Evolutionary conservation across 2,329 filamentous ascomycete species (phyloP), one percentile per base, ranked within the genome.

Genomic region (Claviceps capensis): DNA sequence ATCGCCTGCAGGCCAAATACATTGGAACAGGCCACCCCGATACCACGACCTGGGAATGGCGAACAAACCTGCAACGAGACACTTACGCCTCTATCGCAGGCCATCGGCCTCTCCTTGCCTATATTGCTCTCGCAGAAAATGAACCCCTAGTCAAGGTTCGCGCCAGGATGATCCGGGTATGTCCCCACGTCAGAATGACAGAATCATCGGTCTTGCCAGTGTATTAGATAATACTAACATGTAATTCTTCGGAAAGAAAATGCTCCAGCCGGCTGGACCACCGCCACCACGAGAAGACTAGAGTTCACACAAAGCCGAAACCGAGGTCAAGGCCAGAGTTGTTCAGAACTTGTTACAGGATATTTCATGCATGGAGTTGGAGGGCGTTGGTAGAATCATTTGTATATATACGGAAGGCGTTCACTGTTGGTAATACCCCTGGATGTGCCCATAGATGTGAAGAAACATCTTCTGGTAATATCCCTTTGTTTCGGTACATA

Each of bases 41-140:
- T 72, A 97, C 91, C 14, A 95, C 89, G 26, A 94, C 88, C 68
- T 93, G 93, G 82, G 93, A 98, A 72, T 98, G 90, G 89, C 85
- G 85, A 49, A 90, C 86, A 54, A 98, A 97, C 72, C 91, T 97
- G 65, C 81, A 89, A 65, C 89, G 93, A 66, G 93, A 98, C 73
- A 94, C 85, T 22, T 90, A 91, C 65, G 81, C 89, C 19, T 89
- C 83, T 56, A 90, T 95, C 62, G 79, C 93, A 57, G 93, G 93
- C 19, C 93, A 98, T 66, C 86, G 89, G 16, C 86, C 89, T 7
- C 76, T 96, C 55, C 76, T 97, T 16, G 82, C 86, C 41, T 96
- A 95, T 68, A 89, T 96, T 75, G 79, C 86, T 17, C 82, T 97
- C 48, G 91, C 90, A 0, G 82, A 94, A 72, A 93, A 93, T 47